Base-by-base conservation (phyloP, 2,329 filamentous ascomycete species). In the Ploettnerulaceae sp. region DNA sequence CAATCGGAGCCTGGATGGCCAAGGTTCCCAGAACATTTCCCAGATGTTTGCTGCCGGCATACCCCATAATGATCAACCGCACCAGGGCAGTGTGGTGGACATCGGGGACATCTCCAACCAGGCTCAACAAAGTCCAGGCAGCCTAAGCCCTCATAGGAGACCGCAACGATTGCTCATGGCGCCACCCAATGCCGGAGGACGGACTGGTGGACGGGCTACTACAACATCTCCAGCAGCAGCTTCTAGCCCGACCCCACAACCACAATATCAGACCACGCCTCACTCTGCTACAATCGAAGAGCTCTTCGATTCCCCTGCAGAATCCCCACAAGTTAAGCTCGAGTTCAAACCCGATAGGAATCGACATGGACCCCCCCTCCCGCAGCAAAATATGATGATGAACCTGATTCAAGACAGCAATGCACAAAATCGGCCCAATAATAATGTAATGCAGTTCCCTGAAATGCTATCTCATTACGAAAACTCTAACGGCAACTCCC, bases 1-100 rank as follows among this genome's bases (percentile, higher is more conserved):
- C 69, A 86, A 95, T 53, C 85, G 94, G 61, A 95, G 89, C 53
- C 70, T 98, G 39, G 90, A 96, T 63, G 88, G 90, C 26, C 85
- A 91, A 58, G 82, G 82, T 24, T 74, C 79, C 1, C 81, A 87
- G 61, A 91, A 87, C 50, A 77, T 97, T 32, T 82, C 86, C 46
- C 90, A 94, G 57, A 84, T 95, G 62, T 86, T 97, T 62, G 81
- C 82, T 4, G 84, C 81, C 55, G 79, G 86, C 48, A 83, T 93
- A 47, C 79, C 84, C 11, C 72, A 76, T 36, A 73, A 75, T 33
- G 67, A 68, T 74, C 66, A 67, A 49, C 52, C 64, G 20, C 58
- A 75, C 33, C 72, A 75, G 48, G 77, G 77, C 20, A 80, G 69
- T 47, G 75, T 84, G 6, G 76, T 82, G 25, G 78, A 83, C 49